Percentiles rank a stretch among this genome's conserved stretches.
phyloP scores from a whole-genome alignment of 495 filamentous ascomycete species.

The Astrothelium subdiscretum region DNA sequence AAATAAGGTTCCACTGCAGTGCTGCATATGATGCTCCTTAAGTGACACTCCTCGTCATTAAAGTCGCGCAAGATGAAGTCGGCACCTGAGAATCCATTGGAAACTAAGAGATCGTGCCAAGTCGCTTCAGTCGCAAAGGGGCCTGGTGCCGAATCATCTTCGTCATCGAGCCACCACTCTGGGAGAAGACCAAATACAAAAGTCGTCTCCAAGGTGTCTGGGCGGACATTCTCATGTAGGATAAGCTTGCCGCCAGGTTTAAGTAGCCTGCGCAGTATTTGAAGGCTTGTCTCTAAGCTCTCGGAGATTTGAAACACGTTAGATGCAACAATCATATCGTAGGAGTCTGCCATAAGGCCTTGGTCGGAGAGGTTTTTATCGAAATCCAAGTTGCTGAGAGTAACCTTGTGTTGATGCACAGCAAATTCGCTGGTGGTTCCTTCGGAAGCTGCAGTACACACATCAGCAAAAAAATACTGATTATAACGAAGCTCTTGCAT shows the following conservation, averaged over 20 bases:
- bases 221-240: not conserved
- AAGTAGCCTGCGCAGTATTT: constrained; percentile 6
- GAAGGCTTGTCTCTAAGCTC: constrained; percentile 1
- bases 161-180: constrained; percentile 2
- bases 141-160: not conserved
- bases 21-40: not conserved
- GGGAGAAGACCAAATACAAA: constrained; percentile 1
- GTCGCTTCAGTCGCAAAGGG: not conserved
- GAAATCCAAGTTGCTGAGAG: constrained; percentile 10
- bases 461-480: no score
- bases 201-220: not conserved
- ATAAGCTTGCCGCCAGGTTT: not conserved
- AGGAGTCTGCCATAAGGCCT: constrained; percentile 8
- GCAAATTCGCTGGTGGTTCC: constrained; percentile 9
- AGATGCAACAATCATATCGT: constrained; percentile 13
- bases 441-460: no score
- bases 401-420: not conserved
- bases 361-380: constrained; percentile 12
- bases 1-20: not conserved
- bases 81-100: not conserved
- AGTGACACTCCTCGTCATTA: not conserved
- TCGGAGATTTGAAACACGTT: constrained; percentile 11
- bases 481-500: no score
- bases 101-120: not conserved
- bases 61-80: not conserved